A percentile compares a stretch with the other conserved stretches of the same genome.
These are phyloP conservation scores for Plasmodium sp. DNA, from an alignment of 169 alveolate species.

Conservation along the genomic window DNA sequence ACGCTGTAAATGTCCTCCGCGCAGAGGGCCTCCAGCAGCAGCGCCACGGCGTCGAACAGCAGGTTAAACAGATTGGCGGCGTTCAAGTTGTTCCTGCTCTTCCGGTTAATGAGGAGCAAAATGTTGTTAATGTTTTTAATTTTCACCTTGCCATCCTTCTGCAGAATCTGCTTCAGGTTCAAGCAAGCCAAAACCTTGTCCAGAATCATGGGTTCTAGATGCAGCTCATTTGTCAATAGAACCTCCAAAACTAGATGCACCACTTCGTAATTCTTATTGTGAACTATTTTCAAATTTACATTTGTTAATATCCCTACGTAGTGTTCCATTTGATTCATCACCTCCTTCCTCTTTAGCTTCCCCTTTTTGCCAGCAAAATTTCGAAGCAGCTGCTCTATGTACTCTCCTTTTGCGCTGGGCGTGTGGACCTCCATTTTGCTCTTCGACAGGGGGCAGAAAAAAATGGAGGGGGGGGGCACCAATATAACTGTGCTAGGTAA, in stretches of 20 bases:
- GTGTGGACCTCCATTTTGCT: background rate
- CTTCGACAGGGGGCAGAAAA: background rate
- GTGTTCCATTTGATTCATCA: constrained; percentile 18
- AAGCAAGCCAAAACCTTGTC: constrained; percentile 10
- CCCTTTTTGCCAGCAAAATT: background rate
- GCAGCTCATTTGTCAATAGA: background rate
- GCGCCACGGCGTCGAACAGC: background rate
- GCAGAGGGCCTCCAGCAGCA: constrained; percentile 8
- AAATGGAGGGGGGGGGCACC: background rate
- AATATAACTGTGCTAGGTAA: background rate
- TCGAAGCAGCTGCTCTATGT: background rate
- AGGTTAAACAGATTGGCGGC: constrained; percentile 19
- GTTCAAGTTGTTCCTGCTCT: constrained; percentile 4
- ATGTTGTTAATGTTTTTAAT: constrained; percentile 25
- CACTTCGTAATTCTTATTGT: constrained; percentile 37
- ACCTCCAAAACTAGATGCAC: constrained; percentile 3
- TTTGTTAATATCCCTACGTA: constrained; percentile 36
- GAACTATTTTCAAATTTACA: constrained; percentile 55
- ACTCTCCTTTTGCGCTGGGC: background rate
- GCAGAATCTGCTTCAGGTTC: constrained; percentile 31
- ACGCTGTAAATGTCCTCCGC: constrained; percentile 1
- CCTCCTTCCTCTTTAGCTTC: background rate
- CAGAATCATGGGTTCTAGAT: constrained; percentile 18
- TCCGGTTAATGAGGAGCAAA: constrained; percentile 15
- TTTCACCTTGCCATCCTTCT: constrained; percentile 17